Evolutionary conservation across 1,139 yeast genomes (phyloP).

Genomic region (Nakaseomyces uthaithaninus): DNA sequence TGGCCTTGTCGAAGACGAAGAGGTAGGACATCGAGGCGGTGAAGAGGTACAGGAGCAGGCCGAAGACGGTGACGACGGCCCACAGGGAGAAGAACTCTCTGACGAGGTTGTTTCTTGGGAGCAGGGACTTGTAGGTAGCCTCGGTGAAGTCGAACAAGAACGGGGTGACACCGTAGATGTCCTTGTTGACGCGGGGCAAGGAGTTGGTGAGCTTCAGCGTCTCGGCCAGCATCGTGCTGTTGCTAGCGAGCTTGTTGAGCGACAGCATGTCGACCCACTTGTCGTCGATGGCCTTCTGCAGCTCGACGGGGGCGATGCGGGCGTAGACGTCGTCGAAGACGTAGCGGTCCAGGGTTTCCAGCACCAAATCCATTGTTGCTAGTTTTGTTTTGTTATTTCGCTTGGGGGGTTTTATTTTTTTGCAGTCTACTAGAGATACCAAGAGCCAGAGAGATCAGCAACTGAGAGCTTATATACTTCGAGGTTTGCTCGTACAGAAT

Average conservation of each 20-base stretch:
- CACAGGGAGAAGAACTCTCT: slow-evolving; percentile 67
- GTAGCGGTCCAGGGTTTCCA: slow-evolving; percentile 68
- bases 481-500: too few species aligned
- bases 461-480: too few species aligned
- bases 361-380: slow-evolving; percentile 69
- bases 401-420: not conserved
- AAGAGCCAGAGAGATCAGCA: too few species aligned
- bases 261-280: slow-evolving; percentile 28
- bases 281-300: slow-evolving; percentile 34
- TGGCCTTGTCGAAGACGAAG: slow-evolving; percentile 75
- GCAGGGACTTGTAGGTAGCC: slow-evolving; percentile 51
- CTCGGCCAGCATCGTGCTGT: slow-evolving; percentile 20
- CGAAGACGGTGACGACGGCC: slow-evolving; percentile 69
- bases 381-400: not conserved
- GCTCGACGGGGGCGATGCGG: slow-evolving; percentile 42
- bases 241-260: slow-evolving; percentile 20
- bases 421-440: too few species aligned
- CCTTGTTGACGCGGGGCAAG: slow-evolving; percentile 22
- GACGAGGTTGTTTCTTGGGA: slow-evolving; percentile 61
- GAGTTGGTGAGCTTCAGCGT: slow-evolving; percentile 16
- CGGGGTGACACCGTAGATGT: slow-evolving; percentile 44
- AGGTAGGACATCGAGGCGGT: slow-evolving; percentile 70
- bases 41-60: slow-evolving; percentile 69
- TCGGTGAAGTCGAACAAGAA: slow-evolving; percentile 42
- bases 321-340: slow-evolving; percentile 70